These are phyloP conservation scores for Elsinoe arachidis DNA, from an alignment of 2,329 filamentous ascomycete species.

Conservation along the genomic window DNA sequence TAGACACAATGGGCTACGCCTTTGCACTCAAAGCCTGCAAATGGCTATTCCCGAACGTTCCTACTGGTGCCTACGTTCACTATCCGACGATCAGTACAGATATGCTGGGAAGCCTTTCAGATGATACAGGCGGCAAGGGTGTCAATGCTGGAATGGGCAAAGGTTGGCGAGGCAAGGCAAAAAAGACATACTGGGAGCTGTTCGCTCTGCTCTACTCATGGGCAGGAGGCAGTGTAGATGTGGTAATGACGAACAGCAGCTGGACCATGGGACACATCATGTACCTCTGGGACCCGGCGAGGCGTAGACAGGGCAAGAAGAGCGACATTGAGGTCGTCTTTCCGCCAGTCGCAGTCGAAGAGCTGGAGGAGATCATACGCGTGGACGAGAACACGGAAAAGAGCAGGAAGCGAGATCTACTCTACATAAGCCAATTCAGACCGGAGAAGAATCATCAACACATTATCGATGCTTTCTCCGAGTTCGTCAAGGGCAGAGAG, in stretches of 20 bases:
- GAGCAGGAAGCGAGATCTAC: conserved; percentile 59
- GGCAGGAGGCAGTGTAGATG: conserved; percentile 75
- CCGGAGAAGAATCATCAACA: conserved; percentile 94
- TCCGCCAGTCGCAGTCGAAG: conserved; percentile 82
- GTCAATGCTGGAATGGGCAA: conserved; percentile 75
- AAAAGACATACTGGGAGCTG: conserved; percentile 75
- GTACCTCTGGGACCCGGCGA: conserved; percentile 59
- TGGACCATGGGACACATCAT: conserved; percentile 86
- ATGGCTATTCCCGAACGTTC: conserved; percentile 67
- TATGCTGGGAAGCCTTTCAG: conserved; percentile 79
- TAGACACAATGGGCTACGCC: conserved; percentile 98
- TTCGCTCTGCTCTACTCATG: conserved; percentile 78
- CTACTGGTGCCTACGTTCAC: conserved; percentile 90
- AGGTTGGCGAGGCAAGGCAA: conserved; percentile 60
- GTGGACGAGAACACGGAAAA: conserved; percentile 62
- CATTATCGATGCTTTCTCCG: conserved; percentile 76
- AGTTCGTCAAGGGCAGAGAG: conserved; percentile 35
- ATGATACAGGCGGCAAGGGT: conserved; percentile 49
- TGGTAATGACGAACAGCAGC: conserved; percentile 94
- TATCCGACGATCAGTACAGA: conserved; percentile 98
- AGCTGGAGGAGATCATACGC: conserved; percentile 66
- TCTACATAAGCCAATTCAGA: conserved; percentile 96
- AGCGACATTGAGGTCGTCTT: conserved; percentile 69
- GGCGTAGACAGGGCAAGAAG: conserved; percentile 34
- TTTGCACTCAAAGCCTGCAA: conserved; percentile 79